Percentiles rank a stretch among this genome's conserved stretches.
Evolutionary conservation across 1,139 yeast genomes (phyloP).

Genomic region (Candida pseudocylindracea): DNA sequence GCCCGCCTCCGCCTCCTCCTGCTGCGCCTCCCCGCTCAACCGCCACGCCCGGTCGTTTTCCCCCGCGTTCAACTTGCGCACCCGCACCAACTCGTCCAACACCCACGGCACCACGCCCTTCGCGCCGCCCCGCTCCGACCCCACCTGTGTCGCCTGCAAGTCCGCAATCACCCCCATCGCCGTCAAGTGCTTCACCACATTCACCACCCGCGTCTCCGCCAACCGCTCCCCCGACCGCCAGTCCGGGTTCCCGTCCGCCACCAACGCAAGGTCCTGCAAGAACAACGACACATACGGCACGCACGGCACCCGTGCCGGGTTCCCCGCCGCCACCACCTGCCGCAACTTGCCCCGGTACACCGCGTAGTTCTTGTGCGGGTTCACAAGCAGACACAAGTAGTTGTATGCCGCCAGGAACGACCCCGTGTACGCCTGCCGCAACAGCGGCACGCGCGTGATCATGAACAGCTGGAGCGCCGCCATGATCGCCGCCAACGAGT

Average conservation of each 20-base stretch:
- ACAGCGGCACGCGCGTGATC: conserved; percentile 37
- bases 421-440: conserved; percentile 47
- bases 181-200: too few relatives aligned
- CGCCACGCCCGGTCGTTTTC: too few relatives aligned
- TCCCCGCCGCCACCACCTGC: conserved; percentile 21
- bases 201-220: neutral
- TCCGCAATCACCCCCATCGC: too few relatives aligned
- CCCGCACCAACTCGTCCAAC: too few relatives aligned
- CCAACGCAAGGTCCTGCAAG: conserved; percentile 71
- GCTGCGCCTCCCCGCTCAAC: too few relatives aligned
- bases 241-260: conserved; percentile 70
- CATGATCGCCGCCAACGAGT: conserved; percentile 73
- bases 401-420: conserved; percentile 47
- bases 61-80: too few relatives aligned
- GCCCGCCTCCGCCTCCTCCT: too few relatives aligned
- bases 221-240: conserved; percentile 7
- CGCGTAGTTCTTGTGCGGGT: conserved; percentile 66
- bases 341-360: conserved; percentile 52
- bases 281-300: conserved; percentile 77
- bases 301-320: conserved; percentile 39
- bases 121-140: too few relatives aligned
- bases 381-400: conserved; percentile 46
- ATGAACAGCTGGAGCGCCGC: conserved; percentile 70
- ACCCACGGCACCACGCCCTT: too few relatives aligned
- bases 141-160: too few relatives aligned